Base-by-base conservation (phyloP, 805 yeast species). In the Tanozyma kutaoensis region DNA sequence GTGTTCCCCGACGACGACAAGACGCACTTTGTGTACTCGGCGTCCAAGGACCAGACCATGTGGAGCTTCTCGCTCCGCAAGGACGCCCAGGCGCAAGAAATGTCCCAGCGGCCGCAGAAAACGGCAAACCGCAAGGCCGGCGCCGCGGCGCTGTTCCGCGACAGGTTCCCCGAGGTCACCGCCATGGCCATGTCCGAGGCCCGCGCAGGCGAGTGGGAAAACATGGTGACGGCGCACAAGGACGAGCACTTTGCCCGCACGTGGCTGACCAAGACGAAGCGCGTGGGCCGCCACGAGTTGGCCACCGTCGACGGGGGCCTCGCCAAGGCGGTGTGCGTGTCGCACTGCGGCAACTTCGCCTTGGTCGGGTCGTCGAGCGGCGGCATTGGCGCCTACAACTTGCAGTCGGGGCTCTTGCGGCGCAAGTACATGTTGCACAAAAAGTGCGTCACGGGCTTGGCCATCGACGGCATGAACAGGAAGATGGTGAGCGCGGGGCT, bases 321-420 rank as follows among this genome's bases (percentile, higher is more conserved):
- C 8, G 93, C 74, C 7, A 80, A 76, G 45, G 50, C 79, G 17
- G 88, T 84, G 7, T 66, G 79, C 12, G 69, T 88, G 14, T 80
- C 96, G 0, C 79, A 74, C 30, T 91, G 99, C 64, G 98, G 98
- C 21, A 93, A 93, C 50, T 91, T 93, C 51, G 95, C 80, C 1
- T 55, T 88, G 22, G 77, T 93, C 13, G 99, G 97, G 9, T 84
- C 96, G 2, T 66, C 86, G 2, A 51, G 57, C 23, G 99, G 99
- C 36, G 75, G 79, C 10, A 75, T 91, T 35, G 84, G 78, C 17
- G 84, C 76, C 8, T 86, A 76, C 51, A 91, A 91, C 48, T 55
- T 91, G 46, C 98, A 91, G 52, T 80, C 94, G 45, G 98, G 98
- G n/a, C 52, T 69, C 12, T 49, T 75, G 25, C 66, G 96, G 38